Conservation (phyloP, 116 monocot genomes). For the Phalaenopsis hybrid region DNA sequence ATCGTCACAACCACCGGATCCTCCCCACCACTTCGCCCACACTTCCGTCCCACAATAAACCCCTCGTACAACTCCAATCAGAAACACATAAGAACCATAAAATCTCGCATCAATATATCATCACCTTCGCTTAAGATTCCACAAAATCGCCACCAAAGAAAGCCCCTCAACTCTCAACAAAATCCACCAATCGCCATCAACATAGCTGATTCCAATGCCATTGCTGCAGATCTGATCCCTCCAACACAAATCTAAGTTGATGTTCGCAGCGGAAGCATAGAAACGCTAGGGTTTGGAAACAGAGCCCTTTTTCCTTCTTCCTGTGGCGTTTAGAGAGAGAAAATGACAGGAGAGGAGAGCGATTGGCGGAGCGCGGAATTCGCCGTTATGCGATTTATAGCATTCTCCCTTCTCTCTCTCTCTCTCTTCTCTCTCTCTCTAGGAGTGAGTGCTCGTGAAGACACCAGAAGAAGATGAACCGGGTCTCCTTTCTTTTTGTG, state of each 20-base stretch:
- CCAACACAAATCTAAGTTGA: not conserved
- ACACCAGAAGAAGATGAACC: not conserved
- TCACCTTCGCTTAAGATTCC: not conserved
- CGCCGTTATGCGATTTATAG: not conserved
- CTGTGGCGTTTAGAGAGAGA: not conserved
- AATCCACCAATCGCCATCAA: not conserved
- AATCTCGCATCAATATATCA: not conserved
- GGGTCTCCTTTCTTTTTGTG: too few species aligned
- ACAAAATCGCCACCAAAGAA: not conserved
- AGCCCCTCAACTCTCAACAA: not conserved
- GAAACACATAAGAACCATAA: not conserved
- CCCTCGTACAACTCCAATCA: not conserved
- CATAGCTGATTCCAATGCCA: constrained; percentile 6
- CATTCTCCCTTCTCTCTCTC: not conserved
- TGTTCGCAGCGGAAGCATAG: not conserved
- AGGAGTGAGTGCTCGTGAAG: not conserved
- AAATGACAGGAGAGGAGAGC: not conserved
- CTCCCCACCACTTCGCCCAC: not conserved
- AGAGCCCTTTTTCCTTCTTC: not conserved
- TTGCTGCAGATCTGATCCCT: not conserved
- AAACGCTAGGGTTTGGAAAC: not conserved
- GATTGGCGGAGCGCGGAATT: not conserved
- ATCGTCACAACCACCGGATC: not conserved
- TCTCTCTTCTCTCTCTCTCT: not conserved
- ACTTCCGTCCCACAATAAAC: not conserved